Conservation (phyloP, 2,329 filamentous ascomycete species). For the Amphichorda felina region DNA sequence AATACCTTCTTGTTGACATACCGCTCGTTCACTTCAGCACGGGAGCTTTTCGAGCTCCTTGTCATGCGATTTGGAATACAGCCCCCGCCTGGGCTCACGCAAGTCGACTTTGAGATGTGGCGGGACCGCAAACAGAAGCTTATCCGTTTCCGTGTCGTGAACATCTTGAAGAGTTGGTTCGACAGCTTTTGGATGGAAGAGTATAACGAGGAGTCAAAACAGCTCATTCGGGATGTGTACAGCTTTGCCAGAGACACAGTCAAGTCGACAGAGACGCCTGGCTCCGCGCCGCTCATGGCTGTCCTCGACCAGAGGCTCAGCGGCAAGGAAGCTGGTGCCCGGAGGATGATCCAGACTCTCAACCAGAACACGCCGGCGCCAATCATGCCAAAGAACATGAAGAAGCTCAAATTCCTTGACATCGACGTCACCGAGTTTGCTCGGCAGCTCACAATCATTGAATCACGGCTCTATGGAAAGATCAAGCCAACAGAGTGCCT, state of each 20-base stretch:
- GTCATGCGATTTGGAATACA: slow-evolving; percentile 89
- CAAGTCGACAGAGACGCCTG: slow-evolving; percentile 85
- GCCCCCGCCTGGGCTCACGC: slow-evolving; percentile 69
- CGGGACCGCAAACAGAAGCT: slow-evolving; percentile 90
- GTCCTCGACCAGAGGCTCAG: slow-evolving; percentile 80
- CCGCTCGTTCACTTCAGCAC: slow-evolving; percentile 81
- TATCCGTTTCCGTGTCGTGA: slow-evolving; percentile 91
- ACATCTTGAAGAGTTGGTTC: slow-evolving; percentile 97
- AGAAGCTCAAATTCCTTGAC: slow-evolving; percentile 96
- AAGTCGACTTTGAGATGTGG: slow-evolving; percentile 75
- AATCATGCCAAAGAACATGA: slow-evolving; percentile 98
- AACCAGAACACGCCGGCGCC: slow-evolving; percentile 73
- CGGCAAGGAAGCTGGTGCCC: slow-evolving; percentile 77
- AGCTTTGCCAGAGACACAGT: slow-evolving; percentile 86
- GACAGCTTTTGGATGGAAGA: slow-evolving; percentile 99
- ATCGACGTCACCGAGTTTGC: slow-evolving; percentile 95
- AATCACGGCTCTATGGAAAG: slow-evolving; percentile 87
- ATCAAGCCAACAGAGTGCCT: slow-evolving; percentile 93
- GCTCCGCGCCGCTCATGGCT: slow-evolving; percentile 71
- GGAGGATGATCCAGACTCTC: slow-evolving; percentile 77
- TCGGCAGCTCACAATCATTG: slow-evolving; percentile 93
- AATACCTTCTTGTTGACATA: slow-evolving; percentile 97
- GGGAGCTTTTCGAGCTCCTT: slow-evolving; percentile 84
- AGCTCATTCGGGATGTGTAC: slow-evolving; percentile 79
- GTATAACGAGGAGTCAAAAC: slow-evolving; percentile 68